Conservation (phyloP, 768 basidiomycete species). For the Lepiota venenata region DNA sequence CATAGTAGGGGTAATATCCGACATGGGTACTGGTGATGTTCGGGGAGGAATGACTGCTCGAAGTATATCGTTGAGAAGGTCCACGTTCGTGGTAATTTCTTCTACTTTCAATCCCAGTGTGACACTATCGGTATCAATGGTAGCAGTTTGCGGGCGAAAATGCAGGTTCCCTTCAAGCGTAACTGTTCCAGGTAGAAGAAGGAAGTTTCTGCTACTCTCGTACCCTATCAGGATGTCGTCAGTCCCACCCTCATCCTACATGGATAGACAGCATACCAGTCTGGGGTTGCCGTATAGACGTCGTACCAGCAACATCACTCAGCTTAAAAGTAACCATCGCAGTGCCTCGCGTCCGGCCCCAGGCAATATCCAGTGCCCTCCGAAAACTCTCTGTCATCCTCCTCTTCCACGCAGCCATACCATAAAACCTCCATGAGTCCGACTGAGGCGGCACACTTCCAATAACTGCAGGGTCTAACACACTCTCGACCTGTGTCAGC, state of each 20-base stretch:
- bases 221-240: background rate
- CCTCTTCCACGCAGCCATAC: conserved; percentile 63
- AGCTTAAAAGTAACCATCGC: conserved; percentile 49
- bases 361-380: conserved; percentile 65
- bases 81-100: conserved; percentile 43
- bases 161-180: conserved; percentile 42
- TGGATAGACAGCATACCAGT: conserved; percentile 25
- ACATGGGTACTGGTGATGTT: background rate
- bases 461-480: conserved; percentile 19
- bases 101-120: conserved; percentile 42
- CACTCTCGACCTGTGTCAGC: conserved; percentile 48
- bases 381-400: conserved; percentile 56
- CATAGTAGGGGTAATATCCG: background rate
- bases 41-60: conserved; percentile 5
- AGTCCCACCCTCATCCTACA: background rate
- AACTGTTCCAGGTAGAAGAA: conserved; percentile 44
- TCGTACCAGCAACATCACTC: conserved; percentile 42
- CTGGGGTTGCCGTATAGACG: conserved; percentile 20
- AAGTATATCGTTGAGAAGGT: conserved; percentile 35
- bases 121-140: conserved; percentile 51
- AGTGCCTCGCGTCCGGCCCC: conserved; percentile 60
- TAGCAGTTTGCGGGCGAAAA: conserved; percentile 57
- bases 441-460: conserved; percentile 17
- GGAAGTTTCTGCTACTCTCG: conserved; percentile 32
- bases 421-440: conserved; percentile 30